Conservation (phyloP, 1,139 yeast species). For the Magnusiomyces suaveolens region DNA sequence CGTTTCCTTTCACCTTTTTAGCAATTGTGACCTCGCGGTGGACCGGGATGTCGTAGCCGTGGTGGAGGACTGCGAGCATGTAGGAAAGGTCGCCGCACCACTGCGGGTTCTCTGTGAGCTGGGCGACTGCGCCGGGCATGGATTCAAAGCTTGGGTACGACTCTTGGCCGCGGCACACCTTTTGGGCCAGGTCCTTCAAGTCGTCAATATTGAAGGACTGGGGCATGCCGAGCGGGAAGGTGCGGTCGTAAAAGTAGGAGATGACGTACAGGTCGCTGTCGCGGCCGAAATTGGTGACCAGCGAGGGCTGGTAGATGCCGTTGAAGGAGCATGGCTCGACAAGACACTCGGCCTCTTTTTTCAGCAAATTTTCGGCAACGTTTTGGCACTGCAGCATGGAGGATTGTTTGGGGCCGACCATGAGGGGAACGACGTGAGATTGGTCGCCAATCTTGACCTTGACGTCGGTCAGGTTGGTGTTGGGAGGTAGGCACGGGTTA, state of each 20-base stretch:
- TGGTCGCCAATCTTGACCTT: conserved; percentile 17
- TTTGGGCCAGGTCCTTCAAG: conserved; percentile 66
- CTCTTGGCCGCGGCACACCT: conserved; percentile 75
- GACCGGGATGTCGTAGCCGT: conserved; percentile 91
- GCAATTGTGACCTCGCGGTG: conserved; percentile 87
- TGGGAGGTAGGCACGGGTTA: conserved; percentile 80
- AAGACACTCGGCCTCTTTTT: conserved; percentile 64
- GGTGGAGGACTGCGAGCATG: conserved; percentile 80
- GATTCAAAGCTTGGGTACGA: conserved; percentile 55
- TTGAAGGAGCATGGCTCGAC: conserved; percentile 79
- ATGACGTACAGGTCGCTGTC: conserved; percentile 68
- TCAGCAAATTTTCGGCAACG: conserved; percentile 63
- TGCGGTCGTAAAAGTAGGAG: conserved; percentile 83
- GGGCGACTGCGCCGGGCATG: conserved; percentile 55
- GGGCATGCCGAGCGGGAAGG: conserved; percentile 92
- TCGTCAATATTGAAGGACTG: conserved; percentile 76
- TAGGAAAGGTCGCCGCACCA: conserved; percentile 91
- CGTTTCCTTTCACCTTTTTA: conserved; percentile 74
- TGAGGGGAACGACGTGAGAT: conserved; percentile 38
- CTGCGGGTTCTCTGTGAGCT: conserved; percentile 67
- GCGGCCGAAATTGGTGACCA: conserved; percentile 56
- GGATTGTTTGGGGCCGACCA: conserved; percentile 56
- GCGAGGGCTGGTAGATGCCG: conserved; percentile 87
- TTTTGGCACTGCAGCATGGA: conserved; percentile 64
- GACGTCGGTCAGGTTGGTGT: conserved; percentile 40